Base-by-base conservation (phyloP, 208 protist species). In the Porcisia deanei region DNA sequence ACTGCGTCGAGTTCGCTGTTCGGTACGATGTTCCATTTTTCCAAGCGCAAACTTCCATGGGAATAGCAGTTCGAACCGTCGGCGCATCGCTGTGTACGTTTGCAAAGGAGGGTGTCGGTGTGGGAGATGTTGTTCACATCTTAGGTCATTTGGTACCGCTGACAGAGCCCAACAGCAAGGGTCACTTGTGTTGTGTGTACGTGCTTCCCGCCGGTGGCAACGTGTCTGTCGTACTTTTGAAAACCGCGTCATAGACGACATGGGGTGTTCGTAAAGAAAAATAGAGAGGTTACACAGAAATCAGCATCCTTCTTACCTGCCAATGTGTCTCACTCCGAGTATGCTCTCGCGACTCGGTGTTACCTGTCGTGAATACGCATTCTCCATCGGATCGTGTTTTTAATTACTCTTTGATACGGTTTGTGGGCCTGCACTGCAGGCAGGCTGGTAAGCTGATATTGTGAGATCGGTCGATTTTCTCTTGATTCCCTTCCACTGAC, bases 121-220 rank as follows among this genome's bases (percentile, higher is more conserved):
- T 83, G 8, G 93, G 90, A 4, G 93, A 95, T 83, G 66, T 94
- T 59, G 89, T 97, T 22, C 93, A 97, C 76, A 85, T 94, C 65
- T 81, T 96, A 52, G 93, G 93, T 16, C 90, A 95, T 61, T 57
- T 97, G n/a, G 67, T 87, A 14, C 90, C 89, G 16, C 25, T 79
- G 25, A 43, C 14, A 54, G 57, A 57, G 54, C 59, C 59, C 0
- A 52, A 37, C 39, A 25, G 72, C 8, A 39, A 41, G 5, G 52
- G 47, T 25, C 45, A 53, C 53, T 43, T 68, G 22, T 75, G 84
- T 77, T 85, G 84, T 81, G 43, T 97, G 18, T 88, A 84, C 66
- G 89, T 87, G 45, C 87, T 94, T 57, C 88, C 91, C 2, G 77
- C 89, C 37, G 93, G 93, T 20, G 93, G 93, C 49, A 95, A 95